Percentiles rank a stretch among this genome's conserved stretches.
Conservation (phyloP, 2,329 filamentous ascomycete species). For the Emericellopsis atlantica region DNA sequence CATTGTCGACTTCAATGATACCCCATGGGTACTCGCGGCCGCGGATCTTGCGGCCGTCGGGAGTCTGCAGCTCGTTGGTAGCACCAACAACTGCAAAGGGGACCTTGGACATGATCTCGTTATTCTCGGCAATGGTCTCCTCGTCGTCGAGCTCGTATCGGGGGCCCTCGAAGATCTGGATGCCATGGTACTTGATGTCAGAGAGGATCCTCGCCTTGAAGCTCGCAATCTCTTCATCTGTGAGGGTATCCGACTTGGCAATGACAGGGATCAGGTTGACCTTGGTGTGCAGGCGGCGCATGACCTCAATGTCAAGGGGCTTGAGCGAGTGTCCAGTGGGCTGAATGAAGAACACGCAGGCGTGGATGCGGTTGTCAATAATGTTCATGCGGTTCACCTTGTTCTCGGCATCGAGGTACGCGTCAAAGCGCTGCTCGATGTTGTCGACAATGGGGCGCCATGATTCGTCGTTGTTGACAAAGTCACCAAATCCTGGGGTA, state of each 20-base stretch:
- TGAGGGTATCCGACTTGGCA: constrained; percentile 95
- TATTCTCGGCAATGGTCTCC: constrained; percentile 99
- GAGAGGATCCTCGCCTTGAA: constrained; percentile 98
- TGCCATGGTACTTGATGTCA: constrained; percentile 93
- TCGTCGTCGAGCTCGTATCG: constrained; percentile 98
- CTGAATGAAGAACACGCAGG: constrained; percentile 99
- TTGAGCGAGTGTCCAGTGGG: constrained; percentile 97
- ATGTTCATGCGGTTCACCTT: constrained; percentile 99
- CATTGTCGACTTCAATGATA: constrained; percentile 97
- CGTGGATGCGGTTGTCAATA: constrained; percentile 96
- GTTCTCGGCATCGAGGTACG: constrained; percentile 98
- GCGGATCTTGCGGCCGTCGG: constrained; percentile 89
- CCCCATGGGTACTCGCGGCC: constrained; percentile 97
- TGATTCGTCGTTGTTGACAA: constrained; percentile 99
- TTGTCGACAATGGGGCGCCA: constrained; percentile 99
- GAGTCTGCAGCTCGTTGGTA: constrained; percentile 82
- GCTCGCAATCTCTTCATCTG: constrained; percentile 83
- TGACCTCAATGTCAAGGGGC: constrained; percentile 97
- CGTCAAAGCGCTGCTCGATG: constrained; percentile 97
- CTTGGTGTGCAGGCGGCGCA: constrained; percentile 99
- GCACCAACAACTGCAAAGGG: constrained; percentile 97
- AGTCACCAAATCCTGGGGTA: constrained; percentile 95
- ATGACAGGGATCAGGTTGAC: constrained; percentile 99
- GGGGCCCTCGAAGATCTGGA: constrained; percentile 97
- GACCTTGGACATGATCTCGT: constrained; percentile 99